These are phyloP conservation scores for Plenodomus lindquistii DNA, from an alignment of 2,329 filamentous ascomycete species.

Conservation along the genomic window DNA sequence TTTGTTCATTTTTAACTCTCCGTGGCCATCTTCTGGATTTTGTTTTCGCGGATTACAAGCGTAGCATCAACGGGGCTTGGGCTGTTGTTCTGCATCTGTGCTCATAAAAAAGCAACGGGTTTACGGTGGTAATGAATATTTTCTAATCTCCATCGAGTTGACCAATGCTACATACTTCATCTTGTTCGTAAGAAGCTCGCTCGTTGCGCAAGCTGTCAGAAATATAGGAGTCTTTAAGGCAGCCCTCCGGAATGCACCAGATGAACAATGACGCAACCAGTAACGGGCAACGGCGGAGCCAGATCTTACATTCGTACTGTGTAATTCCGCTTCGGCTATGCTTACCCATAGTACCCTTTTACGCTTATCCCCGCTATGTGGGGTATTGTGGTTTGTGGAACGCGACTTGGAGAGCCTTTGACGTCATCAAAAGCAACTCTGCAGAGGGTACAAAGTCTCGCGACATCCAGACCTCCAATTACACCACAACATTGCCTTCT, in stretches of 20 bases:
- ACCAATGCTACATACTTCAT: background rate
- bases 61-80: conserved; percentile 21
- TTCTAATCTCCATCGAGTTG: conserved; percentile 8
- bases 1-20: conserved; percentile 21
- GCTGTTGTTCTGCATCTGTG: conserved; percentile 1
- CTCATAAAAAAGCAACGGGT: conserved; percentile 20
- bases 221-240: no score
- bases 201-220: background rate
- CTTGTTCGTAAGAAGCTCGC: background rate
- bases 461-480: conserved; percentile 7
- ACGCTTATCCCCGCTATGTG: background rate
- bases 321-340: background rate
- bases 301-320: background rate
- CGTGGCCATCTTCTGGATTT: conserved; percentile 14
- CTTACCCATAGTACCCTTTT: background rate
- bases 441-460: conserved; percentile 19
- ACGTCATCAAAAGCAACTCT: conserved; percentile 17
- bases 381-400: conserved; percentile 8
- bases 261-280: background rate
- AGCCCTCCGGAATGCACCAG: no score
- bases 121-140: conserved; percentile 24
- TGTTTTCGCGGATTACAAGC: conserved; percentile 22
- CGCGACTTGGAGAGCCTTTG: conserved; percentile 3
- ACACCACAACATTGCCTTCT: conserved; percentile 6
- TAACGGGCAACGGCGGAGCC: background rate